Base-by-base conservation (phyloP, 805 yeast genomes). In the Candida nemodendra region DNA sequence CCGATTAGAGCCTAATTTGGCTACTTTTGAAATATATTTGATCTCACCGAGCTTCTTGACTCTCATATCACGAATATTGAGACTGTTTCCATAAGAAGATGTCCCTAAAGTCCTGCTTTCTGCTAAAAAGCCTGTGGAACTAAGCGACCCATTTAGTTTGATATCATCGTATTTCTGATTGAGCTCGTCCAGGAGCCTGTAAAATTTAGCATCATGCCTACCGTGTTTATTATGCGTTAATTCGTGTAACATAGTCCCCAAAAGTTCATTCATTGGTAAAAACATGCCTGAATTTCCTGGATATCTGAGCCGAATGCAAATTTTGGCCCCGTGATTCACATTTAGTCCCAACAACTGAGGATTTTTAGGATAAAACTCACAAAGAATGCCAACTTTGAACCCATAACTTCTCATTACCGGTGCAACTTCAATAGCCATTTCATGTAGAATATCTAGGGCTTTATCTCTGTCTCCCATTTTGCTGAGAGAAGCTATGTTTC, bases 161-260 rank as follows among this genome's bases (percentile, higher is more conserved):
- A 72, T 53, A 7, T 66, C 62, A 36, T 68, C 69, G 50, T 64
- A 78, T 51, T 83, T 64, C 5, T 64, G 65, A 39, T 73, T 75
- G 27, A 84, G 65, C 42, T 74, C 78, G 38, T 84, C 91, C 46
- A 88, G 59, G 34, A 72, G 71, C 34, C 65, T 64, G 56, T 86
- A 86, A 55, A 91, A 91, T 41, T 62, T 63, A 2, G 64, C 73
- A 64, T 91, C 83, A 56, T 91, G 98, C 0, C 95, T 84, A 0
- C 96, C 96, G 52, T 66, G 66, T 15, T 69, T 56, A 57, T 88
- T 90, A 57, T 91, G 98, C 2, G 87, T 76, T 28, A 91, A 67
- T 57, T 91, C 98, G 60, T 91, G 98, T 4, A 91, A 65, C 79
- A 89, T 75, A 0, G 96, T 88, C 1, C 89, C 95, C 18, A 90